Base-by-base conservation (phyloP, 1,284 basidiomycete species). In the Cryptococcus floricola region DNA sequence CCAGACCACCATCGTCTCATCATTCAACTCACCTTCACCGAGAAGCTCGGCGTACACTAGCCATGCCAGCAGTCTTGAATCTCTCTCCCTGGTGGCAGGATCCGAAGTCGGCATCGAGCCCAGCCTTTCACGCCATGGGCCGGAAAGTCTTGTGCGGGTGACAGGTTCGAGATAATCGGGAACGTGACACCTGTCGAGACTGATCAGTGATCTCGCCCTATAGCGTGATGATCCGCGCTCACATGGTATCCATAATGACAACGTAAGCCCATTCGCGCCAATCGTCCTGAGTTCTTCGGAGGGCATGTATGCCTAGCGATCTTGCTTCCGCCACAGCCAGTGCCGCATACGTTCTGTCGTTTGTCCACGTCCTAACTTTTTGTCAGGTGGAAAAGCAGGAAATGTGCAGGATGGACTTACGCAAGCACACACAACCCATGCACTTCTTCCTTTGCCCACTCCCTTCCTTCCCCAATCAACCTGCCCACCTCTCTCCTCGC, bases 201-300 rank as follows among this genome's bases (percentile, higher is more conserved):
- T 52, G 14, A 31, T 50, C 23, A 44, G 13, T 5, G 2, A 28
- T 16, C 23, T 16, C 23, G 42, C 14, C 19, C 19, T 25, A 23
- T 23, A 23, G 23, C 23, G 23, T 23, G 23, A 23, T 23, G 23
- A 3, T 16, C 13, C 18, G 27, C 10, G 62, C 68, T 59, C 57
- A 71, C 70, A 76, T 55, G 52, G 73, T 68, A 54, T 77, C 75
- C 57, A 76, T 68, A 23, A 76, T 68, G 5, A 71, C 64, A 25
- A 75, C 55, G 52, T 74, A 73, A 34, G 74, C 70, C 73, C 71
- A 74, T 59, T 75, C 74, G 43, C 75, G 67, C 68, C 74, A 74
- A 52, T 76, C 73, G 50, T 72, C 66, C 46, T 73, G 67, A 8
- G 64, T 57, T 39, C 62, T 61, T 7, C 65, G 54, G 6, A 63